phyloP scores from a whole-genome alignment of 306 rosid genomes.

The Cucurbita ficifolia region DNA sequence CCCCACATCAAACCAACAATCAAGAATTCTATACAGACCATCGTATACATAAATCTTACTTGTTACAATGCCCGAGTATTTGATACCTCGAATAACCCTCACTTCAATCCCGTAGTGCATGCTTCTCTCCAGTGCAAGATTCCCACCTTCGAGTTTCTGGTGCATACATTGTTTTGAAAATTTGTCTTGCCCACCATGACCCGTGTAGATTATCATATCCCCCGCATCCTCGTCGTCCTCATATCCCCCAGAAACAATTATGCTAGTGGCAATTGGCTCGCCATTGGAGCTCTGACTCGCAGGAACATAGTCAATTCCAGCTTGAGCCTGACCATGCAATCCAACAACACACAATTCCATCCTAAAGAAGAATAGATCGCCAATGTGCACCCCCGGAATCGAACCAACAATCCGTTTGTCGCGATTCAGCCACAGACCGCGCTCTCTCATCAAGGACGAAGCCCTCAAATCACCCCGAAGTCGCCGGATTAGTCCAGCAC shows the following conservation, averaged over 20 bases:
- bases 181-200: slow-evolving; percentile 97
- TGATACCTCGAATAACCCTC: slow-evolving; percentile 71
- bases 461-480: slow-evolving; percentile 55
- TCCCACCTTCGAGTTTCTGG: slow-evolving; percentile 86
- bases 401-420: slow-evolving; percentile 86
- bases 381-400: slow-evolving; percentile 72
- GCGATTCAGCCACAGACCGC: slow-evolving; percentile 70
- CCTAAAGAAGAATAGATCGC: slow-evolving; percentile 65
- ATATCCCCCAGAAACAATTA: slow-evolving; percentile 85
- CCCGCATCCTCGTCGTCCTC: slow-evolving; percentile 83
- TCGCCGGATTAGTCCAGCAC: slow-evolving; percentile 12
- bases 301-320: slow-evolving; percentile 86
- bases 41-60: slow-evolving; percentile 78
- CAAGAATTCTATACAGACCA: slow-evolving; percentile 64
- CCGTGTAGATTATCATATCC: slow-evolving; percentile 67
- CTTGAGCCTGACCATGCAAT: slow-evolving; percentile 77
- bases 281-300: slow-evolving; percentile 72
- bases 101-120: slow-evolving; percentile 91
- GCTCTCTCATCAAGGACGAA: slow-evolving; percentile 39
- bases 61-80: slow-evolving; percentile 29
- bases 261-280: slow-evolving; percentile 86
- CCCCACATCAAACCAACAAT: slow-evolving; percentile 88
- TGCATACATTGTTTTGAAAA: slow-evolving; percentile 48
- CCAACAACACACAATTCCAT: slow-evolving; percentile 90
- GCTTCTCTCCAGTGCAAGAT: slow-evolving; percentile 85